Conservation (phyloP, 208 protist species). For the Leishmania gerbilli region DNA sequence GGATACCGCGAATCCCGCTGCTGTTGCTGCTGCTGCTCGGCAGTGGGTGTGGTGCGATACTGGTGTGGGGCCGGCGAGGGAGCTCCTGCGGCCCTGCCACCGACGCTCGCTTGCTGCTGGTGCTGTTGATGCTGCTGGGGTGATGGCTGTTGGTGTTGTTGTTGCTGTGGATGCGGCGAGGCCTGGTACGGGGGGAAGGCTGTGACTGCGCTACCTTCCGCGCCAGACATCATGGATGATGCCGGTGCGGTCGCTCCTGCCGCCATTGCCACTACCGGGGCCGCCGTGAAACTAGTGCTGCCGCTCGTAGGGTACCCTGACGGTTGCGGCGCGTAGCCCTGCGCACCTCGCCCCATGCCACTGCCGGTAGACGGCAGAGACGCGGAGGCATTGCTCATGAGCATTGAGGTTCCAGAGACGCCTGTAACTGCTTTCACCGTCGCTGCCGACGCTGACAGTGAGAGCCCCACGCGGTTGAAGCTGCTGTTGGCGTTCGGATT, state of each 20-base stretch:
- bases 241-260: neutral
- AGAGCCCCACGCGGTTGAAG: neutral
- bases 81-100: neutral
- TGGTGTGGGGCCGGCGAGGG: neutral
- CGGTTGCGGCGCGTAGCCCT: neutral
- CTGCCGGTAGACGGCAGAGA: neutral
- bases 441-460: neutral
- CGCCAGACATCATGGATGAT: neutral
- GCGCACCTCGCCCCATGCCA: neutral
- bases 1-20: conserved; percentile 1
- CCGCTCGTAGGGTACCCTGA: conserved; percentile 1
- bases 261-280: neutral
- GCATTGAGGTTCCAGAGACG: neutral
- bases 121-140: neutral
- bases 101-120: neutral
- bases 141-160: neutral
- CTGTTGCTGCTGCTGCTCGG: neutral
- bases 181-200: neutral
- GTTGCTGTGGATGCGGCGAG: neutral
- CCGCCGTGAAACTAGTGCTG: neutral
- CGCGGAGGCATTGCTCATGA: neutral
- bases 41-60: neutral
- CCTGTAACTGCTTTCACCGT: neutral
- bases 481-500: neutral
- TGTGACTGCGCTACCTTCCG: neutral